Percentiles rank a stretch among this genome's conserved stretches.
These are phyloP conservation scores for Boehmeria nivea DNA, from an alignment of 306 rosid genomes.

Conservation along the genomic window DNA sequence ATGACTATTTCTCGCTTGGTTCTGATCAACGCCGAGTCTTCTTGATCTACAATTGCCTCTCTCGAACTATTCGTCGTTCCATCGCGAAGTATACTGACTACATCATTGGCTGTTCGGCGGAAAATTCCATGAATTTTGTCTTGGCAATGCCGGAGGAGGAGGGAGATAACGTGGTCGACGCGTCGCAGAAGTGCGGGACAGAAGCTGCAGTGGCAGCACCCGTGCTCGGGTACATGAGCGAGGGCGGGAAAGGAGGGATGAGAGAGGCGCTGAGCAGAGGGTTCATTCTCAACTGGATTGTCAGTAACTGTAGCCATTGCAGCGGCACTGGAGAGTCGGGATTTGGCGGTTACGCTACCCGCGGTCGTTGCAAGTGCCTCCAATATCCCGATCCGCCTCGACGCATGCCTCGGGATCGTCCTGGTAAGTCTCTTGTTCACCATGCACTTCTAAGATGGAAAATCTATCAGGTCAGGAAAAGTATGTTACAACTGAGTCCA, in stretches of 20 bases:
- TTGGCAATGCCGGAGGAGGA: constrained; percentile 29
- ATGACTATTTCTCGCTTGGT: too few relatives aligned
- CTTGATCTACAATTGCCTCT: constrained; percentile 15
- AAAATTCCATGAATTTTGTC: constrained; percentile 16
- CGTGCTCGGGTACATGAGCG: too few relatives aligned
- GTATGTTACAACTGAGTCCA: too few relatives aligned
- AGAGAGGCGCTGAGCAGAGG: constrained; percentile 39
- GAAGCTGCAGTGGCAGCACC: background rate
- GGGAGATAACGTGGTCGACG: background rate
- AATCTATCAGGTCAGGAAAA: too few relatives aligned
- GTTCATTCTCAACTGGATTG: constrained; percentile 44
- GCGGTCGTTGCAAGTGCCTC: too few relatives aligned
- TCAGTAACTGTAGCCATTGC: constrained; percentile 29
- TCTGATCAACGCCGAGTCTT: background rate
- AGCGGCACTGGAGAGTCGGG: constrained; percentile 14
- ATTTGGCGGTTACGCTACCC: too few relatives aligned
- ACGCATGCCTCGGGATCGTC: too few relatives aligned
- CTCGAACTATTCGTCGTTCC: too few relatives aligned
- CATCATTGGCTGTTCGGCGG: constrained; percentile 32
- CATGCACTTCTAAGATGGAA: too few relatives aligned
- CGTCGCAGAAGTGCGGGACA: constrained; percentile 23
- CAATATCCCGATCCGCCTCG: too few relatives aligned
- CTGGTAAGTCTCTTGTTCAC: too few relatives aligned
- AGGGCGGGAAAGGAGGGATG: background rate
- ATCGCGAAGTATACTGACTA: too few relatives aligned